Evolutionary conservation across 805 yeast genomes (phyloP).

Genomic region (Scheffersomyces lignosus): DNA sequence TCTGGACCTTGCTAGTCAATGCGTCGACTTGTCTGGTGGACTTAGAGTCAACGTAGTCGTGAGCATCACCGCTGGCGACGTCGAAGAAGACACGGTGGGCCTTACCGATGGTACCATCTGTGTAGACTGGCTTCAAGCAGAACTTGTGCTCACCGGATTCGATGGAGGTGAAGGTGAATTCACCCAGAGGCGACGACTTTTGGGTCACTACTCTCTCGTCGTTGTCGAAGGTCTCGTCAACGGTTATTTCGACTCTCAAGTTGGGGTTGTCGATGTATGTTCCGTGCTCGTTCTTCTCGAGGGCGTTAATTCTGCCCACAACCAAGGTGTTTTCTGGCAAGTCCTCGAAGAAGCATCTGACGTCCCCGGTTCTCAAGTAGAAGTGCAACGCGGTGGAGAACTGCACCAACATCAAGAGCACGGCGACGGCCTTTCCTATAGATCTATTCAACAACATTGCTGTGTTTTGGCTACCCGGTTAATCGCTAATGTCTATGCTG

Average conservation of each 20-base stretch:
- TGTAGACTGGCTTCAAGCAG: slow-evolving; percentile 61
- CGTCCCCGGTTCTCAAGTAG: slow-evolving; percentile 73
- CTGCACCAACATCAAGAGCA: slow-evolving; percentile 11
- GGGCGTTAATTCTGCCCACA: slow-evolving; percentile 71
- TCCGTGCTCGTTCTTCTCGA: slow-evolving; percentile 51
- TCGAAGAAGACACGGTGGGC: slow-evolving; percentile 73
- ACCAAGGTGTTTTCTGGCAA: slow-evolving; percentile 76
- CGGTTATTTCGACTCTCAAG: slow-evolving; percentile 64
- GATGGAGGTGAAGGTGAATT: slow-evolving; percentile 77
- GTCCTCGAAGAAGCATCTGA: slow-evolving; percentile 82
- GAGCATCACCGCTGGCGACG: slow-evolving; percentile 64
- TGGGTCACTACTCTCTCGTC: slow-evolving; percentile 77
- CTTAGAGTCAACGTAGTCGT: slow-evolving; percentile 60
- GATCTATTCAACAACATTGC: neutral
- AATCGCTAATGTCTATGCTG: too few relatives aligned
- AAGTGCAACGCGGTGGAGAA: slow-evolving; percentile 61
- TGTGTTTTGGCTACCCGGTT: too few relatives aligned
- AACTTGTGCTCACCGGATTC: slow-evolving; percentile 85
- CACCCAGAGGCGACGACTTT: slow-evolving; percentile 57
- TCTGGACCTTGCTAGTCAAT: slow-evolving; percentile 55
- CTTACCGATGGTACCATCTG: slow-evolving; percentile 69
- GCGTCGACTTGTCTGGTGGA: slow-evolving; percentile 54
- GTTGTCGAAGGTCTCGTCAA: slow-evolving; percentile 76
- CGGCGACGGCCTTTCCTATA: slow-evolving; percentile 6
- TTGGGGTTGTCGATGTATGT: slow-evolving; percentile 55